phyloP scores from a whole-genome alignment of 163 green algal species.

The Trebouxiophyceae sp. region DNA sequence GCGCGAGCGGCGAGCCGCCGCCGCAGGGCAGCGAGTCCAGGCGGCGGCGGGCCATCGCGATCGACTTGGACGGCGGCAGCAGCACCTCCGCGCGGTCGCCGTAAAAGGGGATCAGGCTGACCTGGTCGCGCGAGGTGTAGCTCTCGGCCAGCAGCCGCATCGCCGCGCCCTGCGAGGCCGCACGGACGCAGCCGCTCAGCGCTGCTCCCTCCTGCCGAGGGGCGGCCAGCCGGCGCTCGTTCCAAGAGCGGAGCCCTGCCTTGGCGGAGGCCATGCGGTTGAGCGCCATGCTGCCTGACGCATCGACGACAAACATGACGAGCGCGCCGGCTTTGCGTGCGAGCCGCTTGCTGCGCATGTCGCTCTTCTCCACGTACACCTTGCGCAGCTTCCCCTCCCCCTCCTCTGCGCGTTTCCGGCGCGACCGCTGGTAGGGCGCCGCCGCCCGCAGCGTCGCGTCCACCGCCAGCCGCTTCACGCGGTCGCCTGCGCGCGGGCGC shows the following conservation, averaged over 20 bases:
- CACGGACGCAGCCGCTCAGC: too few relatives aligned
- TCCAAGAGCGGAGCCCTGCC: too few relatives aligned
- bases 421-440: constrained; percentile 87
- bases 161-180: constrained; percentile 74
- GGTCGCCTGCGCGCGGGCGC: constrained; percentile 32
- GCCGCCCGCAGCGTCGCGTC: constrained; percentile 93
- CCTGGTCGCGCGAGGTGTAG: constrained; percentile 92
- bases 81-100: constrained; percentile 96
- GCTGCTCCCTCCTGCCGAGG: too few relatives aligned
- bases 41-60: constrained; percentile 91
- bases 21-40: constrained; percentile 94
- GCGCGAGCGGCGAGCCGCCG: constrained; percentile 90
- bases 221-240: too few relatives aligned
- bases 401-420: constrained; percentile 42
- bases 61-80: constrained; percentile 93
- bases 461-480: constrained; percentile 87
- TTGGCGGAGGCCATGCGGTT: constrained; percentile 98
- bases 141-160: constrained; percentile 88
- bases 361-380: constrained; percentile 95
- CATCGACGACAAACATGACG: constrained; percentile 98
- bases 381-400: constrained; percentile 32
- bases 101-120: constrained; percentile 97
- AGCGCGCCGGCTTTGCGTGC: constrained; percentile 94
- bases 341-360: constrained; percentile 92
- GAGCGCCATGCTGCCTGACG: constrained; percentile 92